Conservation (phyloP, 192 early-diverging fungal species). For the Kickxella alabastrina region DNA sequence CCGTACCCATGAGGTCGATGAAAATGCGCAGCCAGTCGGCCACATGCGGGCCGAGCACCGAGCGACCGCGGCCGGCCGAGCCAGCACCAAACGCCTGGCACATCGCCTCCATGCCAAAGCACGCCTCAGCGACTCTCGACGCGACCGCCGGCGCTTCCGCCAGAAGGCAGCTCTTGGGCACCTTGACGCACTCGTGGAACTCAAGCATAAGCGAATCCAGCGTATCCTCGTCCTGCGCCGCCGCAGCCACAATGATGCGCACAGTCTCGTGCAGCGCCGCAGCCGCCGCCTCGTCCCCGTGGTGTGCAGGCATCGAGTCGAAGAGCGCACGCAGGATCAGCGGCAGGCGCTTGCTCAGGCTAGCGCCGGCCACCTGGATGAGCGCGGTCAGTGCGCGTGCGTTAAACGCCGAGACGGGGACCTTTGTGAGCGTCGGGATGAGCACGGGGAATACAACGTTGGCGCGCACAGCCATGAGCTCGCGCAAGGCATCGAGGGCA, state of each 20-base stretch:
- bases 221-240: conserved; percentile 76
- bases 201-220: conserved; percentile 73
- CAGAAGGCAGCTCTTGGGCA: conserved; percentile 44
- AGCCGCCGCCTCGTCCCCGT: conserved; percentile 49
- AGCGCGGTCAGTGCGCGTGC: conserved; percentile 85
- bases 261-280: conserved; percentile 70
- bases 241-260: conserved; percentile 64
- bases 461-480: conserved; percentile 96
- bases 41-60: conserved; percentile 57
- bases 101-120: conserved; percentile 40
- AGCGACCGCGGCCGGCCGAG: conserved; percentile 44
- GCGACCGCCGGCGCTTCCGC: conserved; percentile 7
- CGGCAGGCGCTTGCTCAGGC: conserved; percentile 74
- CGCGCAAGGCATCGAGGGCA: conserved; percentile 92
- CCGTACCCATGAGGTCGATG: conserved; percentile 66
- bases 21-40: conserved; percentile 79
- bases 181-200: conserved; percentile 68
- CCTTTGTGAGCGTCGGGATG: conserved; percentile 87
- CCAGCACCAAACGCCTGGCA: conserved; percentile 33
- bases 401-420: conserved; percentile 88
- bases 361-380: conserved; percentile 81
- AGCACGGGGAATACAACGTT: conserved; percentile 97
- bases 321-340: conserved; percentile 80
- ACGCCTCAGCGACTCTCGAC: conserved; percentile 41
- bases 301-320: conserved; percentile 66